Base-by-base conservation (phyloP, 768 basidiomycete genomes). In the Lentinus brumalis region DNA sequence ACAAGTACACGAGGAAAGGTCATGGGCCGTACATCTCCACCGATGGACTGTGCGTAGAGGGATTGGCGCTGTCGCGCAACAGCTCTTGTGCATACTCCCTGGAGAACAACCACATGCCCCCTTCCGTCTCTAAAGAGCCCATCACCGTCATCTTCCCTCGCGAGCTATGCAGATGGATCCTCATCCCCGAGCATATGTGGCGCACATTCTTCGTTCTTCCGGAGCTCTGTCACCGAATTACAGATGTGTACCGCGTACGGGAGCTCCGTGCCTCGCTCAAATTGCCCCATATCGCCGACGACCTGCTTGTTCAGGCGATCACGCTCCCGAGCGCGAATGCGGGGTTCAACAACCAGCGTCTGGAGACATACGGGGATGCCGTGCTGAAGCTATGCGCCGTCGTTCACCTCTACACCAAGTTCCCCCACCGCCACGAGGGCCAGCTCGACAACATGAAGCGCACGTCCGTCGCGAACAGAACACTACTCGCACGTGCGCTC, bases 321-420 rank as follows among this genome's bases (percentile, higher is more conserved):
- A 93, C 91, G 1, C 76, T 93, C 11, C 94, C 94, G 1, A 79
- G 79, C 39, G 81, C 88, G 6, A 69, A 69, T 38, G 80, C 84
- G 7, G 81, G 82, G 9, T 92, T 84, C 75, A 91, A 82, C 73
- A 96, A 95, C 63, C 92, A 96, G 67, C 85, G 91, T 0, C 71
- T 96, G 57, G 94, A 96, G 71, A 94, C 92, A 0, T 77, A 96
- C 7, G 94, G 94, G 9, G 94, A 96, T 68, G 84, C 88, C 0
- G 91, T 94, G 1, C 78, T 94, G 45, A 88, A 94, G 67, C 73
- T 95, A 29, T 83, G 86, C 51, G 86, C 86, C 4, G 89, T 88
- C 21, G 85, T 93, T 2, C 84, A 94, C 68, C 75, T 92, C 5
- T 87, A 88, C 75, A 91, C 89, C 76, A 84, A 81, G 62, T 92